A percentile compares a stretch with the other conserved stretches of the same genome.
Evolutionary conservation across 2,329 filamentous ascomycete species (phyloP).

Genomic region (Pseudopithomyces maydicus): DNA sequence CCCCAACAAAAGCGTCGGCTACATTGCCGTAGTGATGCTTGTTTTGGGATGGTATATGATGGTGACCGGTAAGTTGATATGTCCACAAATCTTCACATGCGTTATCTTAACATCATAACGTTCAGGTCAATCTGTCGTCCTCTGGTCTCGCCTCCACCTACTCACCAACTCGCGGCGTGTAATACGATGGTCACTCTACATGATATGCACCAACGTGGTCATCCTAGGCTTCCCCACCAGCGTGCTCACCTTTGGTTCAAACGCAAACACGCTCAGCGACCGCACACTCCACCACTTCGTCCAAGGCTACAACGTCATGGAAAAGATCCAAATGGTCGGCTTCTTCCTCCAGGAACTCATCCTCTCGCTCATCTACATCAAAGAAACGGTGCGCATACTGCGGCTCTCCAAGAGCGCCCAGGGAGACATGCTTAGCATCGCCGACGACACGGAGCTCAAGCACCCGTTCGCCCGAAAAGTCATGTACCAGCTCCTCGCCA

Average conservation of each 20-base stretch:
- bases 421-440: constrained; percentile 36
- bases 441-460: constrained; percentile 33
- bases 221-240: constrained; percentile 60
- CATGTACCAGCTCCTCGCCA: constrained; percentile 42
- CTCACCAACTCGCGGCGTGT: constrained; percentile 57
- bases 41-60: constrained; percentile 63
- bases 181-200: constrained; percentile 57
- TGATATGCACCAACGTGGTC: constrained; percentile 63
- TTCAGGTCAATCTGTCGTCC: constrained; percentile 61
- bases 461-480: constrained; percentile 27
- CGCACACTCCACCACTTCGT: constrained; percentile 33
- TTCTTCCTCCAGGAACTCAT: constrained; percentile 50
- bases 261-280: constrained; percentile 37
- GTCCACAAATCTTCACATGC: constrained; percentile 23
- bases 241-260: constrained; percentile 61
- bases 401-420: constrained; percentile 30
- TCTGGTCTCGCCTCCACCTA: constrained; percentile 67
- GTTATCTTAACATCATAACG: constrained; percentile 22
- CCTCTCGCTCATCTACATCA: constrained; percentile 56
- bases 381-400: constrained; percentile 57
- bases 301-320: constrained; percentile 48
- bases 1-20: constrained; percentile 26
- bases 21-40: constrained; percentile 51
- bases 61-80: constrained; percentile 56
- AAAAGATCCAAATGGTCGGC: constrained; percentile 52